These are phyloP conservation scores for Coffea canephora DNA, from an alignment of 257 asterid genomes.

Conservation along the genomic window DNA sequence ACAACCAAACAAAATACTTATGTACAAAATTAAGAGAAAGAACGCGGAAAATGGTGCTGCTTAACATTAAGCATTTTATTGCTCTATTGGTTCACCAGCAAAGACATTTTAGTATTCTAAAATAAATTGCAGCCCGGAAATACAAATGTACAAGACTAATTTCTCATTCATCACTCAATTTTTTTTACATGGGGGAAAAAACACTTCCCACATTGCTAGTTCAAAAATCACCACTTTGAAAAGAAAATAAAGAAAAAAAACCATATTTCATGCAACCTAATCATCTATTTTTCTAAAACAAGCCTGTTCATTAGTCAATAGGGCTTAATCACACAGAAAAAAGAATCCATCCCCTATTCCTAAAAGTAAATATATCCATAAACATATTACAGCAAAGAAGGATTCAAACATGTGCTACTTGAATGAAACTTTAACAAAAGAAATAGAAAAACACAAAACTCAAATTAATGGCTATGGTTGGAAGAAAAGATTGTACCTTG, in stretches of 20 bases:
- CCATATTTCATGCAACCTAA: not conserved
- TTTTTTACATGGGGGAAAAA: not conserved
- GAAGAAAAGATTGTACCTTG: constrained; percentile 42
- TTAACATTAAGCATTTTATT: too few species aligned
- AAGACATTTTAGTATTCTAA: not conserved
- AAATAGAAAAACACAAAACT: not conserved
- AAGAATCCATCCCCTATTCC: too few species aligned
- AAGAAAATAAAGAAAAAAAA: not conserved
- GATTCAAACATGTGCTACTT: too few species aligned
- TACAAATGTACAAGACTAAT: not conserved
- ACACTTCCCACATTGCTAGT: not conserved
- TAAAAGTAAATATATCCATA: too few species aligned
- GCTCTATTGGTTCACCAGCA: not conserved
- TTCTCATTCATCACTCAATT: not conserved
- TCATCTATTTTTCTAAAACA: not conserved
- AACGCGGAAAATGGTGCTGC: not conserved
- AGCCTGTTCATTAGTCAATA: not conserved
- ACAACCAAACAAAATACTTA: too few species aligned
- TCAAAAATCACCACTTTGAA: not conserved
- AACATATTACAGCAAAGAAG: too few species aligned
- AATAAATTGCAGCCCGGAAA: too few species aligned
- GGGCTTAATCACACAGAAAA: not conserved
- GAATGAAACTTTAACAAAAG: not conserved
- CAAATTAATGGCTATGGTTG: too few species aligned
- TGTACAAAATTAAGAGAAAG: not conserved